A percentile compares a stretch with the other conserved stretches of the same genome.
phyloP scores from a whole-genome alignment of 805 yeast genomes.

The Candida awuae region DNA sequence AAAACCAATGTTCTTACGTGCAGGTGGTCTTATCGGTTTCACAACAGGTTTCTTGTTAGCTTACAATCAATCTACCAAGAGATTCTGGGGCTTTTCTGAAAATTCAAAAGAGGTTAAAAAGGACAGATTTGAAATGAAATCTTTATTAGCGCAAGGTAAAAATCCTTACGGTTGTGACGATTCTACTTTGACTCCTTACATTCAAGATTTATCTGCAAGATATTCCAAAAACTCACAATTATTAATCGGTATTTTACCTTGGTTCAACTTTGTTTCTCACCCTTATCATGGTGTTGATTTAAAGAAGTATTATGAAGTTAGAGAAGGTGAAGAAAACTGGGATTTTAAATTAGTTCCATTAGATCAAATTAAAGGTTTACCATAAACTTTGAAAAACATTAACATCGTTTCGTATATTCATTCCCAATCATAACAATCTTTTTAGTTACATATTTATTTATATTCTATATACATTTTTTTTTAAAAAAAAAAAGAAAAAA shows the following conservation, averaged over 20 bases:
- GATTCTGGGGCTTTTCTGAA: slow-evolving; percentile 76
- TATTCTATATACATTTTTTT: background rate
- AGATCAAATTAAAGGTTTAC: slow-evolving; percentile 36
- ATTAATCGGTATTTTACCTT: slow-evolving; percentile 56
- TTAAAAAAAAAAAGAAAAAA: background rate
- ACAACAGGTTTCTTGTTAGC: slow-evolving; percentile 69
- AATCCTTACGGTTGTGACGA: slow-evolving; percentile 52
- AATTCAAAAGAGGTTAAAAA: slow-evolving; percentile 59
- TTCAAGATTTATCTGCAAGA: slow-evolving; percentile 68
- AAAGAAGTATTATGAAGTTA: slow-evolving; percentile 46
- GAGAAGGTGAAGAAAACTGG: slow-evolving; percentile 55
- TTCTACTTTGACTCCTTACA: slow-evolving; percentile 55
- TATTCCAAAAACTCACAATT: slow-evolving; percentile 67
- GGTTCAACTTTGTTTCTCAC: slow-evolving; percentile 77
- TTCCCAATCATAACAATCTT: no score
- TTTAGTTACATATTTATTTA: background rate
- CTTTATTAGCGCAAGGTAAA: slow-evolving; percentile 52
- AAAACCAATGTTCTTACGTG: slow-evolving; percentile 49
- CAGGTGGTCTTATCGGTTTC: slow-evolving; percentile 53
- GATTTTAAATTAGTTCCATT: slow-evolving; percentile 43
- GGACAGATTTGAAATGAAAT: slow-evolving; percentile 70
- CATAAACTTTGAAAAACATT: slow-evolving; percentile 1
- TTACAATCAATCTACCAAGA: slow-evolving; percentile 55
- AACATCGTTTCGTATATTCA: slow-evolving; percentile 5
- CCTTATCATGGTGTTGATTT: slow-evolving; percentile 76